Base-by-base conservation (phyloP, 768 basidiomycete species). In the Phylloporus scabripes region DNA sequence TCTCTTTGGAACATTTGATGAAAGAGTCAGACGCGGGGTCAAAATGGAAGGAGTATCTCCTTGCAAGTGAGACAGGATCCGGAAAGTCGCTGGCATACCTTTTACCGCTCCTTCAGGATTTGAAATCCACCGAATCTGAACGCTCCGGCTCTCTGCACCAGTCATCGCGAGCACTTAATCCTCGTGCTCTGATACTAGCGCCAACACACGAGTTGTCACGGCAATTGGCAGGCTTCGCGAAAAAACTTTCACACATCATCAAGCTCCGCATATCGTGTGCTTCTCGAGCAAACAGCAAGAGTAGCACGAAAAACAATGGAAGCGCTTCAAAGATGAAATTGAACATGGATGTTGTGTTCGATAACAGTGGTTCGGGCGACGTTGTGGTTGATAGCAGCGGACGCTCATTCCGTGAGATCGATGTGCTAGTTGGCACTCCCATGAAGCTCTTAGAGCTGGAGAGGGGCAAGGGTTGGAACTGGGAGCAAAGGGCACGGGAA, bases 21-120 rank as follows among this genome's bases (percentile, higher is more conserved):
- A 66, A 69, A 6, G 48, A 42, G 42, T 44, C 59, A 20, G 45
- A 51, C 29, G 26, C 38, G 14, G 57, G 45, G 31, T 32, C 53
- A 12, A 57, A 46, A 23, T 55, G 50, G 58, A 66, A 51, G 40
- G 72, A 81, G 42, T 83, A 76, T 55, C 76, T 95, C 6, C 74
- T 95, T 1, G 92, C 90, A 0, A 84, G 87, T 0, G 92, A 94
- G 66, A 95, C 91, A 0, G 92, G 93, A 14, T 92, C 90, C 0
- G 92, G 92, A 1, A 95, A 95, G 70, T 92, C 87, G 2, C 78
- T 94, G 24, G 92, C 93, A 1, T 95, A 93, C 65, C 77, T 94
- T 37, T 75, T 94, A 5, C 92, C 92, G 0, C 66, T 94, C 46
- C 73, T 95, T 2, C 87, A 94, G 55, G 70, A 77, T 53, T 72